Percentiles rank a stretch among this genome's conserved stretches.
These are phyloP conservation scores for Zygoascus hellenicus DNA, from an alignment of 1,139 yeast genomes.

Conservation along the genomic window DNA sequence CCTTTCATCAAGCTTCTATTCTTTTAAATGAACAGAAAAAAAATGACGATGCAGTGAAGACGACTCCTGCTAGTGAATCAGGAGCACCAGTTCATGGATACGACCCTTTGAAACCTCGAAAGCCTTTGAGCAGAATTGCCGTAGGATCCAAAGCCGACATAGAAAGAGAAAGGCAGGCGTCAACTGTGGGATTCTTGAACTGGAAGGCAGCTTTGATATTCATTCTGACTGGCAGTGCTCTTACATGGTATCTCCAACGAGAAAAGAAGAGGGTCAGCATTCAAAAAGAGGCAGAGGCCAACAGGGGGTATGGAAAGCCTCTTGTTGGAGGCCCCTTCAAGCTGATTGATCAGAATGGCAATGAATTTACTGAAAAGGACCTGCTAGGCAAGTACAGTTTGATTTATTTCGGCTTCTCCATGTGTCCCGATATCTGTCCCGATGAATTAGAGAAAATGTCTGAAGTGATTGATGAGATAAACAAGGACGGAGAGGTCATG, in stretches of 20 bases:
- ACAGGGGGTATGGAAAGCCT: conserved; percentile 87
- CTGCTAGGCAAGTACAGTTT: conserved; percentile 72
- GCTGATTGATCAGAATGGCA: conserved; percentile 63
- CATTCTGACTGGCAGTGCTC: conserved; percentile 59
- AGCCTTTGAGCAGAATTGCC: conserved; percentile 49
- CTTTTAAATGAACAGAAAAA: neutral
- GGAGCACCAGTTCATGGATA: conserved; percentile 27
- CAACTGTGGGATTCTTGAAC: conserved; percentile 62
- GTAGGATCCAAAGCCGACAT: conserved; percentile 37
- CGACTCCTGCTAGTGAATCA: conserved; percentile 13
- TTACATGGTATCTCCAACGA: conserved; percentile 60
- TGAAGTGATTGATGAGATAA: conserved; percentile 56
- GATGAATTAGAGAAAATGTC: conserved; percentile 93
- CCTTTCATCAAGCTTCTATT: neutral
- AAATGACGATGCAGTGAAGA: neutral
- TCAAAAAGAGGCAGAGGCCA: conserved; percentile 73
- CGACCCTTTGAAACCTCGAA: conserved; percentile 33
- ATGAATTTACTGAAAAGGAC: conserved; percentile 68
- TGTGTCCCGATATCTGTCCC: conserved; percentile 98
- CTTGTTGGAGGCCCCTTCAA: conserved; percentile 86
- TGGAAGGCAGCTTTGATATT: conserved; percentile 79
- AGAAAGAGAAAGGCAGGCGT: conserved; percentile 30
- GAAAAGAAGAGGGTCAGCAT: conserved; percentile 71
- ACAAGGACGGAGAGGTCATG: conserved; percentile 44
- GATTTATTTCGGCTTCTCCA: conserved; percentile 89